Evolutionary conservation across 176 grass and related monocot genomes (phyloP), one percentile per base, ranked within the genome.

Genomic region (Tillandsia leiboldiana): DNA sequence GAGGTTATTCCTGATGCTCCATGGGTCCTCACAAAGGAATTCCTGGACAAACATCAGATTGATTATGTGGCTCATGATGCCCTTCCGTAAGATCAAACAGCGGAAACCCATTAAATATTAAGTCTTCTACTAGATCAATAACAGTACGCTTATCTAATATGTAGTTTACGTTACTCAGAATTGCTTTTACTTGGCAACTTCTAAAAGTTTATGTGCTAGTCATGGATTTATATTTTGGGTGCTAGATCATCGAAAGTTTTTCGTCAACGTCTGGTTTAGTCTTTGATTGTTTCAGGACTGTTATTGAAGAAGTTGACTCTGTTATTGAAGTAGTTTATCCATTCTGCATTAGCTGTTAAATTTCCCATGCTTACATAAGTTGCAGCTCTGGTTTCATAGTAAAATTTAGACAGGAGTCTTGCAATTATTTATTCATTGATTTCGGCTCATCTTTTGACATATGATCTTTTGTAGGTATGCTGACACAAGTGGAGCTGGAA

Each of bases 1-100:
- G 92, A 96, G 76, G 92, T 96, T 66, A 89, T 96, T 81, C 92
- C 92, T 74, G 88, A 96, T 75, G 92, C 92, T 51, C 92, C 92
- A 9, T 96, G 92, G 92, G 92, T 96, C 65, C 79, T 96, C 65
- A 96, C 92, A 2, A 72, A 82, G 56, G 92, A 96, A 53, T 96
- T 96, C 68, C 78, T 96, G 9, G 92, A 96, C 29, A 92, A 83
- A 75, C 88, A 96, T 76, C 50, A 79, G 66, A 89, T 96, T 50
- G 92, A 96, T 68, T 96, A 79, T 74, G 92, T 89, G 15, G 92
- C 83, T 48, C 92, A 96, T 15, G 92, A 92, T 74, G 88, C 92
- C 49, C 81, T 96, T 0, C 92, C 86, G 92, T 92, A 85, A 82
- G 88, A 74, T 72, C 50, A 12, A 33, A 56, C 17, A 50, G 23